phyloP scores from a whole-genome alignment of 495 filamentous ascomycete species.

The Melanomma pulvis-pyrius region DNA sequence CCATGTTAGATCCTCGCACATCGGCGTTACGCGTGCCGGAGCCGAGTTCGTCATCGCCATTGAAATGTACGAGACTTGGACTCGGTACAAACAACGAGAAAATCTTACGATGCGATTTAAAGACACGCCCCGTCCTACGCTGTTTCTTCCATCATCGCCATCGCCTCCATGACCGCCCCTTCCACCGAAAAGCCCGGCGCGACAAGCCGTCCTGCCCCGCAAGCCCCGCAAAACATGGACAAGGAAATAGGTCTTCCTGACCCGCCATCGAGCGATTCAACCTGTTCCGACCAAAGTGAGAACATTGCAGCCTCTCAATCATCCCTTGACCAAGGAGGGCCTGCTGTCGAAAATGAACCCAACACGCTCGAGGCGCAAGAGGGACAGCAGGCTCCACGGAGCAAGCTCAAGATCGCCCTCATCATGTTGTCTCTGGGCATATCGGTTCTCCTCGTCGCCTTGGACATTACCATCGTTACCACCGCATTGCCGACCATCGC shows the following conservation, averaged over 20 bases:
- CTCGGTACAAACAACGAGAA: neutral
- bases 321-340: neutral
- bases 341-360: neutral
- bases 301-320: neutral
- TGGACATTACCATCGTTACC: slow-evolving; percentile 51
- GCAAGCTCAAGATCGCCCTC: slow-evolving; percentile 45
- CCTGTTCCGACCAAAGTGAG: neutral
- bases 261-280: neutral
- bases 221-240: neutral
- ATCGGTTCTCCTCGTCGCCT: slow-evolving; percentile 48
- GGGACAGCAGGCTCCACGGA: slow-evolving; percentile 31
- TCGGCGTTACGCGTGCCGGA: neutral
- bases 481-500: slow-evolving; percentile 57
- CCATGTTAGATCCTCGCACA: neutral
- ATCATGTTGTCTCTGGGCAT: slow-evolving; percentile 47
- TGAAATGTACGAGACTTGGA: neutral
- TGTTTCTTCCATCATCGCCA: neutral
- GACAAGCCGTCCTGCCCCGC: neutral
- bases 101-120: neutral
- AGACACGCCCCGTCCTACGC: neutral
- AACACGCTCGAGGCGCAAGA: slow-evolving; percentile 1
- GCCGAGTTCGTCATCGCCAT: neutral
- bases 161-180: neutral
- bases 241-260: neutral
- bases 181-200: neutral